These are phyloP conservation scores for Dichomitus squalens DNA, from an alignment of 1,284 basidiomycete genomes.

Conservation along the genomic window DNA sequence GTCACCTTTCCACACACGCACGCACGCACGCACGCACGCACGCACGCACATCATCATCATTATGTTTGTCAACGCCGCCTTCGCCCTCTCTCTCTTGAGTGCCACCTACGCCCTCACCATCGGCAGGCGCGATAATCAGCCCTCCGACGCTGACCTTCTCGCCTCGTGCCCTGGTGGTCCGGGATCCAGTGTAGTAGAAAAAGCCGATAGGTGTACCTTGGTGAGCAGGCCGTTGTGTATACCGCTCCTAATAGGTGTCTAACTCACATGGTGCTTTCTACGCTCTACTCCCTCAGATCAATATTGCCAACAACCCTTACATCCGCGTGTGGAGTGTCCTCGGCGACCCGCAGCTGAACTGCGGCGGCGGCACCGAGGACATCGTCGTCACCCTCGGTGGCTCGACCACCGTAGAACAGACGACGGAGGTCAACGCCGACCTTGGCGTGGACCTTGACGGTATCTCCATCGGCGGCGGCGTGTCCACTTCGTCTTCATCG, in stretches of 20 bases:
- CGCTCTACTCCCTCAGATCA: not conserved
- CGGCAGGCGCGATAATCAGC: not conserved
- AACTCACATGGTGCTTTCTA: not conserved
- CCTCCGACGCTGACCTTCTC: not conserved
- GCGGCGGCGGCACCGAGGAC: slow-evolving; percentile 9
- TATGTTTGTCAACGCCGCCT: not conserved
- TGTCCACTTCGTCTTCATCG: not conserved
- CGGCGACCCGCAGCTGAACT: slow-evolving; percentile 18
- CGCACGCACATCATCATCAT: not conserved
- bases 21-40: too few species aligned
- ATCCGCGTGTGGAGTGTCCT: slow-evolving; percentile 3
- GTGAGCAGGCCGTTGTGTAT: not conserved
- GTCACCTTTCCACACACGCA: not conserved
- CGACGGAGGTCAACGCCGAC: slow-evolving; percentile 5
- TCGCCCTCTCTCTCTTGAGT: not conserved
- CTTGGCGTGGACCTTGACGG: slow-evolving; percentile 12
- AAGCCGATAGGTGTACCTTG: slow-evolving; percentile 1
- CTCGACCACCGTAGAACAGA: slow-evolving; percentile 7
- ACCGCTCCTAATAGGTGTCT: not conserved
- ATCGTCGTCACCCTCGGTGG: slow-evolving; percentile 15
- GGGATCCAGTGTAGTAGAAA: not conserved
- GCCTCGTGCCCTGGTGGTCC: slow-evolving; percentile 5
- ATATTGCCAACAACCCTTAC: slow-evolving; percentile 8
- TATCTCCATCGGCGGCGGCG: slow-evolving; percentile 13
- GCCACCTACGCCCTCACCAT: not conserved